These are phyloP conservation scores for Leccinum uliginosum DNA, from an alignment of 768 basidiomycete genomes.

Conservation along the genomic window DNA sequence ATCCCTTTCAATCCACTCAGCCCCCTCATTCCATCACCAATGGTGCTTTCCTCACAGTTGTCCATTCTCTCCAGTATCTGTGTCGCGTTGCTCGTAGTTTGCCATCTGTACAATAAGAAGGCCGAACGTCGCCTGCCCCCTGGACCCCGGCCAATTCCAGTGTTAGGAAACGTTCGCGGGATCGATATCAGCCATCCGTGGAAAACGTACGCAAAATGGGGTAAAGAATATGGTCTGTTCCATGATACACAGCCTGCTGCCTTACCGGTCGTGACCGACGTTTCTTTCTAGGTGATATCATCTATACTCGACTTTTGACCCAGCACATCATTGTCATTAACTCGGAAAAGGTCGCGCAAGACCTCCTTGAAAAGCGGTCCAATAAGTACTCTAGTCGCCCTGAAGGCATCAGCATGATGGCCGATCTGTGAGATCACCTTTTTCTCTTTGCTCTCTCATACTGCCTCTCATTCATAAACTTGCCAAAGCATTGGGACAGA, in stretches of 20 bases:
- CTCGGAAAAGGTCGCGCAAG: slow-evolving; percentile 23
- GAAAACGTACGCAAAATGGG: slow-evolving; percentile 20
- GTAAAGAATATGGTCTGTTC: slow-evolving; percentile 16
- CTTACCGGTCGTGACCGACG: neutral
- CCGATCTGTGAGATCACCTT: slow-evolving; percentile 16
- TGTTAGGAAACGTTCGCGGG: slow-evolving; percentile 19
- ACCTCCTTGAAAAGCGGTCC: slow-evolving; percentile 21
- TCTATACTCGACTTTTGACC: slow-evolving; percentile 21
- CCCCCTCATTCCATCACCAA: neutral
- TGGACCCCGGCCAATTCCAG: slow-evolving; percentile 17
- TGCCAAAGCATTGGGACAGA: slow-evolving; percentile 20
- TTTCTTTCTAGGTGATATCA: slow-evolving; percentile 14
- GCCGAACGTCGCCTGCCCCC: slow-evolving; percentile 16
- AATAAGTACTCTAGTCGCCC: slow-evolving; percentile 25
- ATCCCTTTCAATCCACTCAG: neutral
- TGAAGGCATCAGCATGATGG: slow-evolving; percentile 8
- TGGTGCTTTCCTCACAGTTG: neutral
- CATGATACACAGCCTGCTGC: neutral
- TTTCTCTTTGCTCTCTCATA: neutral
- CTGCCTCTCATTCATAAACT: slow-evolving; percentile 4
- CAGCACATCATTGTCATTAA: slow-evolving; percentile 25
- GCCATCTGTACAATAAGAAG: slow-evolving; percentile 12
- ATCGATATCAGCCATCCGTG: slow-evolving; percentile 19
- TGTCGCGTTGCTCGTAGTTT: slow-evolving; percentile 6
- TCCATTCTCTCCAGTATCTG: slow-evolving; percentile 7